Conservation (phyloP, 1,284 basidiomycete species). For the Boletus chippewaensis region DNA sequence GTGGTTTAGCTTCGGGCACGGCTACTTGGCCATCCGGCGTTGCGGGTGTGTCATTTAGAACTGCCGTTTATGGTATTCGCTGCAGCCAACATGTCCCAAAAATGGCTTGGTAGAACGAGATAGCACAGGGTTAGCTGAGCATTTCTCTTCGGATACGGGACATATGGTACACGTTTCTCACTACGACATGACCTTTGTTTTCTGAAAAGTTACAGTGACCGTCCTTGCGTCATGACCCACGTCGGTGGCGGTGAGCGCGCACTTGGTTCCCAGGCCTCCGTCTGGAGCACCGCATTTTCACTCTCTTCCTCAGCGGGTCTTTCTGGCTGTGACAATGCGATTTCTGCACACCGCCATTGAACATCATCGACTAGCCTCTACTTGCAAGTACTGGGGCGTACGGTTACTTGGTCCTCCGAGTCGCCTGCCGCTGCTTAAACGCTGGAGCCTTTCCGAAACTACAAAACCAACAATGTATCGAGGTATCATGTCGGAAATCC, state of each 20-base stretch:
- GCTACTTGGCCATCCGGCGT: slow-evolving; percentile 20
- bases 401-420: slow-evolving; percentile 31
- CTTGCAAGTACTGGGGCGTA: slow-evolving; percentile 20
- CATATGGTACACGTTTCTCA: slow-evolving; percentile 5
- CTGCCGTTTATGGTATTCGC: slow-evolving; percentile 1
- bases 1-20: slow-evolving; percentile 17
- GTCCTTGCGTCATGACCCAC: slow-evolving; percentile 25
- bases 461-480: slow-evolving; percentile 32
- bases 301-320: slow-evolving; percentile 22
- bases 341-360: slow-evolving; percentile 30
- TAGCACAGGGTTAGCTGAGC: slow-evolving; percentile 25
- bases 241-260: slow-evolving; percentile 31
- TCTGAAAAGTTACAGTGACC: slow-evolving; percentile 9
- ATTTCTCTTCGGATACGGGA: slow-evolving; percentile 22
- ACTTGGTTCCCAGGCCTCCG: slow-evolving; percentile 15
- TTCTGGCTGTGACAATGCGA: slow-evolving; percentile 32
- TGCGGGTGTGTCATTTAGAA: slow-evolving; percentile 4
- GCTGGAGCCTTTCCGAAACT: slow-evolving; percentile 21
- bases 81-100: background rate
- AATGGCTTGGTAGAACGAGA: slow-evolving; percentile 2
- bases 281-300: slow-evolving; percentile 27
- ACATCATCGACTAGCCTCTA: slow-evolving; percentile 15
- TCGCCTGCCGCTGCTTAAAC: slow-evolving; percentile 23
- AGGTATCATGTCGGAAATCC: slow-evolving; percentile 19
- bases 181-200: slow-evolving; percentile 8